These are phyloP conservation scores for Rusavskia elegans DNA, from an alignment of 495 filamentous ascomycete species.

Conservation along the genomic window DNA sequence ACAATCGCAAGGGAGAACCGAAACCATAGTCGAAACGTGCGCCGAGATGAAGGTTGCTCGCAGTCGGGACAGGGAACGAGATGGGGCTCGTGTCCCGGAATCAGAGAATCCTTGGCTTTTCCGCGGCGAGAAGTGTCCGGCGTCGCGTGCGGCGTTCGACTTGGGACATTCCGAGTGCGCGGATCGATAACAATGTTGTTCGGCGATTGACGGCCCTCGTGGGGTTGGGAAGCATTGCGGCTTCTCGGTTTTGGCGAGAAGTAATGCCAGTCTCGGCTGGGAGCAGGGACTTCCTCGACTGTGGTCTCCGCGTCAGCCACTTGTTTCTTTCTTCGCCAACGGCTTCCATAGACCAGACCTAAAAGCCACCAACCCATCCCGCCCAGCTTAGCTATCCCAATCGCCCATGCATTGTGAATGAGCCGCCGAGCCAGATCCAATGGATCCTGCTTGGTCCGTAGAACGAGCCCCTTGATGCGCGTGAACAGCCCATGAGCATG, in stretches of 20 bases:
- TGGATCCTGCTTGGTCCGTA: slow-evolving; percentile 10
- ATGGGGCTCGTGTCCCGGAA: slow-evolving; percentile 3
- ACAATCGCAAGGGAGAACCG: slow-evolving; percentile 20
- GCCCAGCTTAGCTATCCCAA: slow-evolving; percentile 6
- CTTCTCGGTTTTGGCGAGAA: too few relatives aligned
- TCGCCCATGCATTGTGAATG: slow-evolving; percentile 15
- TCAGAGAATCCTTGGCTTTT: not conserved
- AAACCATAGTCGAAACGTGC: slow-evolving; percentile 16
- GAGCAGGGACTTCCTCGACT: slow-evolving; percentile 2
- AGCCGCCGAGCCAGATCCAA: slow-evolving; percentile 12
- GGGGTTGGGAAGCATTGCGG: too few relatives aligned
- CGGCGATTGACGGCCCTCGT: too few relatives aligned
- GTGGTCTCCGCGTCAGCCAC: slow-evolving; percentile 7
- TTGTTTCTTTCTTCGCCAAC: slow-evolving; percentile 4
- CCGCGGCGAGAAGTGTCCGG: not conserved
- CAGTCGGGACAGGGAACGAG: slow-evolving; percentile 11
- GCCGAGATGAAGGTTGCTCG: slow-evolving; percentile 12
- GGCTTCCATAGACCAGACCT: slow-evolving; percentile 12
- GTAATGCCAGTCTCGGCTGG: not conserved
- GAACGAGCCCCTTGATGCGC: slow-evolving; percentile 7
- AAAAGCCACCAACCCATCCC: slow-evolving; percentile 16
- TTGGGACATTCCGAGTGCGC: too few relatives aligned
- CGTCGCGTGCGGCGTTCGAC: not conserved
- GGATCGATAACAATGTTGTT: too few relatives aligned
- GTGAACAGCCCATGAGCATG: slow-evolving; percentile 7